phyloP scores from a whole-genome alignment of 352 stramenopile species.

The Aphanomyces cochlioides region DNA sequence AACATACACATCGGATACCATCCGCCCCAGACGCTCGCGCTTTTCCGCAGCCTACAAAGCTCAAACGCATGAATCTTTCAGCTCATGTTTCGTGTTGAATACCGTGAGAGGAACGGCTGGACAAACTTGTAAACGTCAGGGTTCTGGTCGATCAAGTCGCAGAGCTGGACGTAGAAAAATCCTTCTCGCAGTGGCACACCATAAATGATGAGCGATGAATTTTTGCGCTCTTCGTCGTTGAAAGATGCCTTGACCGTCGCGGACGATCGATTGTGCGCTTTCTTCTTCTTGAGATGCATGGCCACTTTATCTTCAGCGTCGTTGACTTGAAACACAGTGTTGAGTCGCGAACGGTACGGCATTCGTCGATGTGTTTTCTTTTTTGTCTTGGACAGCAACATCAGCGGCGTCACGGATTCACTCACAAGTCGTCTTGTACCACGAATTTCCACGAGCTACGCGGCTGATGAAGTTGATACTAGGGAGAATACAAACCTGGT shows the following conservation, averaged over 20 bases:
- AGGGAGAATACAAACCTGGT: conserved; percentile 39
- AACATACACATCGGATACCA: conserved; percentile 84
- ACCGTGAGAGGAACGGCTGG: conserved; percentile 1
- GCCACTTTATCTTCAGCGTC: conserved; percentile 28
- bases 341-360: conserved; percentile 12
- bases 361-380: conserved; percentile 6
- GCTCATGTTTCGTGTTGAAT: background rate
- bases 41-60: conserved; percentile 32
- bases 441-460: conserved; percentile 58
- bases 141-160: conserved; percentile 24
- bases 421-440: conserved; percentile 80
- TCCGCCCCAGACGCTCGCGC: conserved; percentile 56
- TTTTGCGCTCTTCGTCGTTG: background rate
- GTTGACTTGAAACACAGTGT: conserved; percentile 22
- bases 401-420: conserved; percentile 48
- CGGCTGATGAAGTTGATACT: too few relatives aligned
- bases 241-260: conserved; percentile 19
- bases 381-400: conserved; percentile 10
- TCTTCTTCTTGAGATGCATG: conserved; percentile 29
- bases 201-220: conserved; percentile 18
- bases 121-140: background rate
- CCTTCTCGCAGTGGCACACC: conserved; percentile 21
- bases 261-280: conserved; percentile 24
- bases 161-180: conserved; percentile 28
- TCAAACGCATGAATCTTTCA: background rate